Conservation (phyloP, 352 stramenopile species). For the Nothophytophthora sp. region DNA sequence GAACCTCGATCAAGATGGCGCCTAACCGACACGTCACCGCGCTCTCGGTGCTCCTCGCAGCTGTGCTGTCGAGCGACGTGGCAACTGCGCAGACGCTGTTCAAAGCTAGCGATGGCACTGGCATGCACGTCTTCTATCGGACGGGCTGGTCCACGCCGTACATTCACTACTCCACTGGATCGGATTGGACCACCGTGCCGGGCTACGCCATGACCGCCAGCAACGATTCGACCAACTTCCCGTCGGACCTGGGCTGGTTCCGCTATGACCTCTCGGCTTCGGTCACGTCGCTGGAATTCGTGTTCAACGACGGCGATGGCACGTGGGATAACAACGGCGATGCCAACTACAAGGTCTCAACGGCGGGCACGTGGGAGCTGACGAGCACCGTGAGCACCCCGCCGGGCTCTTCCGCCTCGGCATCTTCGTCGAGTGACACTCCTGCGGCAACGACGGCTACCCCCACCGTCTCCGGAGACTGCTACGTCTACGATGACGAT, state of each 20-base stretch:
- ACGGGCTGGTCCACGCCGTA: constrained; percentile 29
- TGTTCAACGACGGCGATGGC: constrained; percentile 32
- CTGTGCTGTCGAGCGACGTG: no score
- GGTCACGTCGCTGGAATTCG: constrained; percentile 23
- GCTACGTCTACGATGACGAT: no score
- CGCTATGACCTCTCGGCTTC: constrained; percentile 26
- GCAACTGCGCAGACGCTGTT: no score
- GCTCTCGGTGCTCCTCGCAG: no score
- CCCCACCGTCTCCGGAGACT: no score
- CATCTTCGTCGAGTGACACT: no score
- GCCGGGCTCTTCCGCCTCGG: no score
- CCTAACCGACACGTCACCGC: no score
- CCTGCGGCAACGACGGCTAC: no score
- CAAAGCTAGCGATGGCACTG: constrained; percentile 27
- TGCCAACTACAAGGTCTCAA: constrained; percentile 25
- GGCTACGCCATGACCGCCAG: constrained; percentile 38
- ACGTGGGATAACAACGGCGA: constrained; percentile 41
- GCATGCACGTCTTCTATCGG: constrained; percentile 32
- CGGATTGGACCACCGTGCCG: constrained; percentile 32
- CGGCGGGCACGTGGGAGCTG: constrained; percentile 17
- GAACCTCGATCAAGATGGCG: no score
- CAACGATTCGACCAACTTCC: constrained; percentile 34
- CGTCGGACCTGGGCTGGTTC: constrained; percentile 41
- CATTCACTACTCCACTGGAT: constrained; percentile 42
- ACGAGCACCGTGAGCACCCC: no score